Evolutionary conservation across 768 basidiomycete species (phyloP).

Genomic region (Termitomyces sp.): DNA sequence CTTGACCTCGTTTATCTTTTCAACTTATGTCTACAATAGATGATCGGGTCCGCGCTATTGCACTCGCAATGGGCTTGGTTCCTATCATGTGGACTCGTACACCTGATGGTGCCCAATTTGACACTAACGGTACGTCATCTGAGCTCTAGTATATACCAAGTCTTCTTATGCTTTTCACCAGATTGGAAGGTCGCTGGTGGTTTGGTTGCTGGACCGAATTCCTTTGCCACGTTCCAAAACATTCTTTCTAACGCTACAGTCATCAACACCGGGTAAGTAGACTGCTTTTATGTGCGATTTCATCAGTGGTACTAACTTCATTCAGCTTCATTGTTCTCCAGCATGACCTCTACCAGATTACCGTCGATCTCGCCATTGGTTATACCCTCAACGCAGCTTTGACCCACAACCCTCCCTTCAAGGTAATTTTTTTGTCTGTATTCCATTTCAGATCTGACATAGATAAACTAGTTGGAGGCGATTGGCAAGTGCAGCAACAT

Average conservation of each 20-base stretch:
- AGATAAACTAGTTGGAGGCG: constrained; percentile 46
- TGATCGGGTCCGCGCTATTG: constrained; percentile 88
- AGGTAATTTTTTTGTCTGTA: constrained; percentile 30
- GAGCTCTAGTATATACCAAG: background rate
- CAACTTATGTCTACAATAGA: constrained; percentile 36
- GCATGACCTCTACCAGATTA: constrained; percentile 80
- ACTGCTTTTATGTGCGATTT: background rate
- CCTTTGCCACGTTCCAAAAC: constrained; percentile 61
- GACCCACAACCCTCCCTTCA: constrained; percentile 58
- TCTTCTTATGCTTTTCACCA: constrained; percentile 13
- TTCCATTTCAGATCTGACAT: background rate
- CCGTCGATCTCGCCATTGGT: constrained; percentile 86
- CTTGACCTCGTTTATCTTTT: background rate
- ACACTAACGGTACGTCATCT: constrained; percentile 59
- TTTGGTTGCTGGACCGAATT: constrained; percentile 54
- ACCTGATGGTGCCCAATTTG: constrained; percentile 49
- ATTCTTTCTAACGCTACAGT: constrained; percentile 68
- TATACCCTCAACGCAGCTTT: constrained; percentile 80
- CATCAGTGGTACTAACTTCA: background rate
- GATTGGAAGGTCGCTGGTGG: constrained; percentile 91
- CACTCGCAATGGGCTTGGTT: constrained; percentile 84
- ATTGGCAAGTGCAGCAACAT: constrained; percentile 75
- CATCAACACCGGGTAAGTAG: constrained; percentile 51
- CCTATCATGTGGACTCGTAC: constrained; percentile 88
- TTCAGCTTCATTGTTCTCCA: constrained; percentile 81